phyloP scores from a whole-genome alignment of 805 yeast species.

The Myxozyma lipomycoides region DNA sequence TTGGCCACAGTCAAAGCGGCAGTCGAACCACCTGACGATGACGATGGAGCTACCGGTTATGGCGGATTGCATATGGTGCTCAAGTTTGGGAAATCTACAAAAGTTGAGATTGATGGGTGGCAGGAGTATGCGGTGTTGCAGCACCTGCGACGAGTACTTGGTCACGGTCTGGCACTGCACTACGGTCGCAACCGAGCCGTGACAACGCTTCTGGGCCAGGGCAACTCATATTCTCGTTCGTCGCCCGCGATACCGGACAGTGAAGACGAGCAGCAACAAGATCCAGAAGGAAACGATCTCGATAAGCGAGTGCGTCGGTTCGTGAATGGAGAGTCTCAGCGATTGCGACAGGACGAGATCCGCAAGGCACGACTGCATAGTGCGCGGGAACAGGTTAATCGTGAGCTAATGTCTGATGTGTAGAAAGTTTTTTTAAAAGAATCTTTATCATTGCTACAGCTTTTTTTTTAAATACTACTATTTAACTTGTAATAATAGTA shows the following conservation, averaged over 20 bases:
- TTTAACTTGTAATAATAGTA: no score
- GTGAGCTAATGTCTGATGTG: no score
- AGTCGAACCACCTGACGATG: slow-evolving; percentile 1
- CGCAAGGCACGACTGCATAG: slow-evolving; percentile 10
- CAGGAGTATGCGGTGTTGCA: slow-evolving; percentile 22
- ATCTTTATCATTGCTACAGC: no score
- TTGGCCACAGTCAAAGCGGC: slow-evolving; percentile 27
- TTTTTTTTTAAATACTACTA: no score
- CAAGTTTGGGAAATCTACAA: slow-evolving; percentile 22
- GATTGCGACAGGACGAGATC: slow-evolving; percentile 7
- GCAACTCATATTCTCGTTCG: not conserved
- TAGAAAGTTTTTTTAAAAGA: no score
- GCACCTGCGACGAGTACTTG: slow-evolving; percentile 22
- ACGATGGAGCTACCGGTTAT: not conserved
- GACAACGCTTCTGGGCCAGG: slow-evolving; percentile 18
- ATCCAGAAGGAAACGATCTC: slow-evolving; percentile 1
- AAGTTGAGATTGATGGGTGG: slow-evolving; percentile 28
- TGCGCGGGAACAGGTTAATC: slow-evolving; percentile 5
- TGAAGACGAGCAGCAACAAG: slow-evolving; percentile 5
- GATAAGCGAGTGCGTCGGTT: not conserved
- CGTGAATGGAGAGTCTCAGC: slow-evolving; percentile 4
- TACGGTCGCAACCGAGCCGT: slow-evolving; percentile 26
- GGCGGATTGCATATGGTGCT: slow-evolving; percentile 11
- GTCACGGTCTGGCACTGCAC: slow-evolving; percentile 30
- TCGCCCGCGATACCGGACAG: slow-evolving; percentile 7